Percentiles rank a stretch among this genome's conserved stretches.
phyloP scores from a whole-genome alignment of 73 alveolate genomes.

The Paramecium tetraurelia region DNA sequence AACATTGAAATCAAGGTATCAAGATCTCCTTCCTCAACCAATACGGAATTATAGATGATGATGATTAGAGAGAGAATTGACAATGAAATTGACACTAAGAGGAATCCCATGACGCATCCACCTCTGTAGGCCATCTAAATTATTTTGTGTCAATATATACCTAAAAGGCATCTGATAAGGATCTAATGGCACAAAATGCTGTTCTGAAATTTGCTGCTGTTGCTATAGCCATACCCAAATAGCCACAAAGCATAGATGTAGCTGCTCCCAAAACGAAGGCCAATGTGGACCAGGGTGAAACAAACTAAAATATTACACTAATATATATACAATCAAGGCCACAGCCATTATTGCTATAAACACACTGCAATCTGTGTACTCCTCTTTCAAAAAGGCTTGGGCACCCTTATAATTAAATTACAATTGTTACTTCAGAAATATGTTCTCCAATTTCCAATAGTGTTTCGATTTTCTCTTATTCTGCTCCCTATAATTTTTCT shows the following conservation, averaged over 20 bases:
- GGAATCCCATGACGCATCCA: conserved; percentile 88
- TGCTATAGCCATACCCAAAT: conserved; percentile 90
- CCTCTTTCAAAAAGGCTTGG: conserved; percentile 75
- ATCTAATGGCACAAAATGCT: conserved; percentile 66
- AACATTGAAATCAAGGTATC: conserved; percentile 61
- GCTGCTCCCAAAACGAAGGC: conserved; percentile 84
- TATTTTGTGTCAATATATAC: conserved; percentile 39
- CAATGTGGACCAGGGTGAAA: conserved; percentile 66
- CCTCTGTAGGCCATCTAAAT: conserved; percentile 88
- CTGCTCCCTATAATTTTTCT: conserved; percentile 44
- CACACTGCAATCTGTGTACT: conserved; percentile 69
- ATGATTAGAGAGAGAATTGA: conserved; percentile 69
- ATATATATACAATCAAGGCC: conserved; percentile 51
- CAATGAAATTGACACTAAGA: conserved; percentile 82
- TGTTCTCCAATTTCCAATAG: conserved; percentile 42
- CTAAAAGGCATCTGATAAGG: conserved; percentile 65
- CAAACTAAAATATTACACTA: conserved; percentile 25
- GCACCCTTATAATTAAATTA: conserved; percentile 71
- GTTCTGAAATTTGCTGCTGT: conserved; percentile 77
- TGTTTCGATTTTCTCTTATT: conserved; percentile 49
- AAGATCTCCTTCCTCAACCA: conserved; percentile 24
- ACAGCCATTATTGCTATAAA: conserved; percentile 65
- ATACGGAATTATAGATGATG: conserved; percentile 65
- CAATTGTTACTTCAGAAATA: conserved; percentile 26
- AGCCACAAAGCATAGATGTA: conserved; percentile 85